Evolutionary conservation across 352 stramenopile genomes (phyloP).

Genomic region (Globisporangium spiculum): DNA sequence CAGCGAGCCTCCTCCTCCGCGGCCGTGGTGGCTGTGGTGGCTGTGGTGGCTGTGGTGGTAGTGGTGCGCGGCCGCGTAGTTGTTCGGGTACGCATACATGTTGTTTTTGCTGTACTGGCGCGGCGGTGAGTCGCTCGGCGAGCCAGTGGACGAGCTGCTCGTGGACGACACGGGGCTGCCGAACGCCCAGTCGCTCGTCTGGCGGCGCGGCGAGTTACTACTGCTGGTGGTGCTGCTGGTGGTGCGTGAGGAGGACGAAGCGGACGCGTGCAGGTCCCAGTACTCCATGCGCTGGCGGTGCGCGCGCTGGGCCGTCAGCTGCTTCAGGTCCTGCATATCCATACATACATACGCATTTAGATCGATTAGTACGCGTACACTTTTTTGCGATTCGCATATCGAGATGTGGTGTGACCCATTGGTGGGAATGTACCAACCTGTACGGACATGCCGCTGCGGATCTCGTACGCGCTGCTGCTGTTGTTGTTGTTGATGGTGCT

Average conservation of each 20-base stretch:
- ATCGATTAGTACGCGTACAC: constrained; percentile 1
- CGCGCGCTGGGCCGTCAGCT: constrained; percentile 70
- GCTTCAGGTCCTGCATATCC: constrained; percentile 60
- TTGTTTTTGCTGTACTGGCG: constrained; percentile 30
- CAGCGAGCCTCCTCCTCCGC: background rate
- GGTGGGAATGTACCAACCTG: constrained; percentile 22
- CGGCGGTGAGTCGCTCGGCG: constrained; percentile 19
- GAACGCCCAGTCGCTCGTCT: constrained; percentile 26
- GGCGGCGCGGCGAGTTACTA: constrained; percentile 40
- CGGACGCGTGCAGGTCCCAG: constrained; percentile 39
- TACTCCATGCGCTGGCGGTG: constrained; percentile 67
- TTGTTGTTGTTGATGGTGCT: constrained; percentile 27
- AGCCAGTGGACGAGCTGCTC: constrained; percentile 18
- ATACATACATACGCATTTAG: background rate
- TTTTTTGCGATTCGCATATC: too few relatives aligned
- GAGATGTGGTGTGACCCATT: too few relatives aligned
- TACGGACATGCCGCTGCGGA: constrained; percentile 83
- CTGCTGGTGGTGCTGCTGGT: background rate
- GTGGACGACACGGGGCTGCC: constrained; percentile 20
- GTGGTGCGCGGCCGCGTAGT: constrained; percentile 11
- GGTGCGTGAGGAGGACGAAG: background rate
- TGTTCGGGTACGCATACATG: constrained; percentile 25
- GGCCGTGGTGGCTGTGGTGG: constrained; percentile 17
- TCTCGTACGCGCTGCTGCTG: constrained; percentile 47
- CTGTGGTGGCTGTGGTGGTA: constrained; percentile 21